phyloP scores from a whole-genome alignment of 2,329 filamentous ascomycete genomes.

The Aureobasidium sp. region DNA sequence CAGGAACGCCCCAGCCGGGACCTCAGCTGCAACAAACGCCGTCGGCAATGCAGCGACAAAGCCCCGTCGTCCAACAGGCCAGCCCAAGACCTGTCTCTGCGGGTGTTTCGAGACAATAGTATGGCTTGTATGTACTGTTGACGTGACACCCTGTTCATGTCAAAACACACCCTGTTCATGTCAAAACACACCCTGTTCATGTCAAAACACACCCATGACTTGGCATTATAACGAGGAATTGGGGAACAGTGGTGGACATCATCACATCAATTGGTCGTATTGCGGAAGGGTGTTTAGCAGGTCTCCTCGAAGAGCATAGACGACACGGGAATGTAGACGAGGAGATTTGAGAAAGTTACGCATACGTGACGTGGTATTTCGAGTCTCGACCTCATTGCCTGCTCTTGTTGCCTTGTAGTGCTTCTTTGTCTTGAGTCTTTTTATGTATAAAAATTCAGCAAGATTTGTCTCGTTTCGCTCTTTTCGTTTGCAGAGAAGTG shows the following conservation, averaged over 20 bases:
- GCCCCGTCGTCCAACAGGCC: constrained; percentile 23
- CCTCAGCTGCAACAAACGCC: constrained; percentile 1
- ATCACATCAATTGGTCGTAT: not conserved
- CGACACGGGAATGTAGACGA: not conserved
- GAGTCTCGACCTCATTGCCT: not conserved
- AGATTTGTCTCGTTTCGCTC: not conserved
- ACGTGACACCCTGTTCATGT: not conserved
- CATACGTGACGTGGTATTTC: not conserved
- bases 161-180: no score
- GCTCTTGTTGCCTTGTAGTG: not conserved
- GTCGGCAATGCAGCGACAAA: constrained; percentile 27
- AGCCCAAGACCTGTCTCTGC: constrained; percentile 28
- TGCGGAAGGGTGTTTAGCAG: not conserved
- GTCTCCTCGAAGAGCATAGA: not conserved
- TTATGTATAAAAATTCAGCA: not conserved
- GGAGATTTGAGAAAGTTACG: not conserved
- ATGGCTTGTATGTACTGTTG: constrained; percentile 16
- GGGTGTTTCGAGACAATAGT: constrained; percentile 22
- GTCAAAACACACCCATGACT: not conserved
- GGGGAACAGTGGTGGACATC: not conserved
- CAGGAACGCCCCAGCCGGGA: constrained; percentile 14
- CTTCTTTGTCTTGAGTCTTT: not conserved
- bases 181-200: no score
- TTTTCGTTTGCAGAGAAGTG: not conserved
- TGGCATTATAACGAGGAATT: not conserved